Evolutionary conservation across 805 yeast species (phyloP).

Genomic region (Kregervanrija fluxuum): DNA sequence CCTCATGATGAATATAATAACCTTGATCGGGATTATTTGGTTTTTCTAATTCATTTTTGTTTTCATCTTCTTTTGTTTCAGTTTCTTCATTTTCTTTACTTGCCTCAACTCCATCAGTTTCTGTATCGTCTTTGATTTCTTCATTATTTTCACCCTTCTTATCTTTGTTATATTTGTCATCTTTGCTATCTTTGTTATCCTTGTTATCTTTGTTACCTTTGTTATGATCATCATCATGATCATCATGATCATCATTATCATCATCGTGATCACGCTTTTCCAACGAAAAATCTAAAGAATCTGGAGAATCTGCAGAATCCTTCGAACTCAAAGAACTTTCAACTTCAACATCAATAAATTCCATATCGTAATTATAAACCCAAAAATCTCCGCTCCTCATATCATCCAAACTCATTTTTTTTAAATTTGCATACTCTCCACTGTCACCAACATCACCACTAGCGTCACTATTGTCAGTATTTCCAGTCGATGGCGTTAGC

Average conservation of each 20-base stretch:
- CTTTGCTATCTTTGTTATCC: neutral
- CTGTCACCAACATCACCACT: neutral
- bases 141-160: neutral
- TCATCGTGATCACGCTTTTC: neutral
- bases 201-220: neutral
- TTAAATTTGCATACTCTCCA: neutral
- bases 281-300: neutral
- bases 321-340: neutral
- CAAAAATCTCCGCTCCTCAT: conserved; percentile 25
- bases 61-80: conserved; percentile 1
- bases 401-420: conserved; percentile 21
- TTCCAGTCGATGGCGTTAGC: neutral
- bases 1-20: conserved; percentile 23
- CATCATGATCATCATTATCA: neutral
- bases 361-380: conserved; percentile 17
- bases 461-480: neutral
- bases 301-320: neutral
- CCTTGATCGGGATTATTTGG: conserved; percentile 35
- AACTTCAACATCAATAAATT: conserved; percentile 19
- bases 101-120: neutral
- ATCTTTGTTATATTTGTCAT: neutral
- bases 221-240: neutral
- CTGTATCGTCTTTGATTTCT: neutral
- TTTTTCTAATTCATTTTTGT: conserved; percentile 13
- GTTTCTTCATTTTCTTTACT: neutral